Evolutionary conservation across 106 monocot species (phyloP), one percentile per base, ranked within the genome.

Genomic region (Amphibolis antarctica): DNA sequence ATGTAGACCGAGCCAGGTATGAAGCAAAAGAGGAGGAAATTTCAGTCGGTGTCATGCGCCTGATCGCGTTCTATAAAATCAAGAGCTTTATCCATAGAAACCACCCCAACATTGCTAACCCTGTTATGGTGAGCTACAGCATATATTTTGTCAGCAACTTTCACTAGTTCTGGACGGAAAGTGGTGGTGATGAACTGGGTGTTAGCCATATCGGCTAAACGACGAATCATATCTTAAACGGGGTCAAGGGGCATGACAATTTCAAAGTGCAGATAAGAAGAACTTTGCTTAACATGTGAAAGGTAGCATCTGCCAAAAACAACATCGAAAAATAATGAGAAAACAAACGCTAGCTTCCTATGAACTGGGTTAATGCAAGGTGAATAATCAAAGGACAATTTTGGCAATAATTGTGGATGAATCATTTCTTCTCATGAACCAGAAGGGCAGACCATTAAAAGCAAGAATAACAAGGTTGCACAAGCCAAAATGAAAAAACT

Each of bases 181-280:
- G 98, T 99, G 0, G 98, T 91, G 13, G 98, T 88, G 71, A 91
- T 99, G 71, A 99, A 99, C 67, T 99, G 98, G n/a, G 91, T 99
- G 55, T 85, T 85, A 43, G 78, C 91, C 72, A 70, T 59, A 55
- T 99, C 98, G 56, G 98, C 98, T 28, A 91, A 65, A 59, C 88
- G 80, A 1, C 91, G 91, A 42, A 99, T 87, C 98, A 99, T 91
- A 83, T 88, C 98, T 98, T 65, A 59, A 17, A 23, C 12, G 65
- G 46, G 42, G 26, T 15, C 64, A 25, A 69, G 68, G 55, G 67
- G 55, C 28, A 49, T 63, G 3, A 63, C 45, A 14, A 12, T 24
- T 1, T 28, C 3, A 60, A 70, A 54, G 20, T 21, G 23, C 9
- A 0, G n/a, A 19, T 22, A 4, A 36, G 23, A 63, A 42, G 5